Evolutionary conservation across 2,329 filamentous ascomycete species (phyloP), one percentile per base, ranked within the genome.

Genomic region (Coniella vitis): DNA sequence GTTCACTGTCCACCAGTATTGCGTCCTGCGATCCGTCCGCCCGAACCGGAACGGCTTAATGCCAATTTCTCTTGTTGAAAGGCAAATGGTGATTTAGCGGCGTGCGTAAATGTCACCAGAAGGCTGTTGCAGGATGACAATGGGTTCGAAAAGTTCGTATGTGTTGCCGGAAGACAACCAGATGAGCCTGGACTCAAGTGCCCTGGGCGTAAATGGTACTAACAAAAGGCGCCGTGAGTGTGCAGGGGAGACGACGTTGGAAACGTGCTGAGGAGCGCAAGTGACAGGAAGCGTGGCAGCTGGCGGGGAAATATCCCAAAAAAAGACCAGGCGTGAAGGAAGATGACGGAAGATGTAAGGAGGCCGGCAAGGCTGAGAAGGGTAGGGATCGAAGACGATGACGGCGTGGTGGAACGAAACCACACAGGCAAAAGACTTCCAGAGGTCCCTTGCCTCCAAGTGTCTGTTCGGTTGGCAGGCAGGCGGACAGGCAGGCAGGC

Each of bases 241-340:
- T n/a, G n/a, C n/a, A 19, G 37, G 40, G 29, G 10, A 22, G 42
- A 39, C 17, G 21, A 38, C 25, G 34, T 22, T 17, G 29, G 17
- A n/a, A 32, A 45, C 35, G 43, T 14, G 14, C 38, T n/a, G 38
- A 21, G 38, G n/a, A 29, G 13, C 17, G 40, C 20, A 21, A 14
- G 40, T 19, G 25, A 34, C 40, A 34, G 25, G 16, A 42, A 29
- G 42, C 42, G 45, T 31, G 39, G 37, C 31, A 34, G 45, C 44
- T 46, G 44, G 39, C 20, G 12, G 22, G 22, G 12, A 39, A 38
- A 16, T n/a, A 29, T 47, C 35, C 25, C 20, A 31, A 35, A 40
- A 42, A 44, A 47, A 37, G 38, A 47, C 37, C 19, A 36, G 31
- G 22, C 48, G 36, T 44, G 45, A 44, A 43, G 36, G 34, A 45